A percentile compares a stretch with the other conserved stretches of the same genome.
Evolutionary conservation across 2,329 filamentous ascomycete genomes (phyloP).

Genomic region (Epichloe gansuensis): DNA sequence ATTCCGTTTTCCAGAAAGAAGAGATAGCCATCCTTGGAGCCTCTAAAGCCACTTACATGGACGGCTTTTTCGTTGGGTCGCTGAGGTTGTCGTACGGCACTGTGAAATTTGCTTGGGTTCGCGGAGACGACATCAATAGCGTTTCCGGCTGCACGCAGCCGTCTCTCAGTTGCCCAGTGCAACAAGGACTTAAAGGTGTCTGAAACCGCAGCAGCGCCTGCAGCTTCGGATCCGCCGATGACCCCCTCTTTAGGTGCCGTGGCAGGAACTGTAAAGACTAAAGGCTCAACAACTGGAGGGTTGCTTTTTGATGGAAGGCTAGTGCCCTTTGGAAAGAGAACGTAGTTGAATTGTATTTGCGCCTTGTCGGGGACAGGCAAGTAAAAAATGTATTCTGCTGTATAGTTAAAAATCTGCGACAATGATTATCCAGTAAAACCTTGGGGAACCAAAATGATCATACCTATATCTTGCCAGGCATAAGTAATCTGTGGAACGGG

Average conservation of each 20-base stretch:
- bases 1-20: conserved; percentile 56
- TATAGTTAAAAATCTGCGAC: conserved; percentile 5
- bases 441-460: conserved; percentile 6
- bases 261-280: conserved; percentile 51
- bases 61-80: conserved; percentile 50
- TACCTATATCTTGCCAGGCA: conserved; percentile 50
- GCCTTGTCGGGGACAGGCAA: conserved; percentile 53
- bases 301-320: conserved; percentile 37
- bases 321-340: conserved; percentile 45
- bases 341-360: conserved; percentile 52
- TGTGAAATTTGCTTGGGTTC: conserved; percentile 44
- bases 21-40: conserved; percentile 54
- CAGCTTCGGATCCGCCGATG: conserved; percentile 37
- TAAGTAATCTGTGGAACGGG: conserved; percentile 43
- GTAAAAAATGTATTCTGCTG: conserved; percentile 47
- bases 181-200: conserved; percentile 47
- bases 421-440: not conserved
- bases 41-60: conserved; percentile 52
- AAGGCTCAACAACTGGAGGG: conserved; percentile 36
- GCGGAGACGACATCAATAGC: conserved; percentile 35
- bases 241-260: conserved; percentile 47
- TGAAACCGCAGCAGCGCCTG: conserved; percentile 38
- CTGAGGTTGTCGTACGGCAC: conserved; percentile 41
- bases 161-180: conserved; percentile 44
- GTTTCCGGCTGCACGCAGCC: conserved; percentile 37